Conservation (phyloP, 345 rosid species). For the Eucalyptus melliodora region DNA sequence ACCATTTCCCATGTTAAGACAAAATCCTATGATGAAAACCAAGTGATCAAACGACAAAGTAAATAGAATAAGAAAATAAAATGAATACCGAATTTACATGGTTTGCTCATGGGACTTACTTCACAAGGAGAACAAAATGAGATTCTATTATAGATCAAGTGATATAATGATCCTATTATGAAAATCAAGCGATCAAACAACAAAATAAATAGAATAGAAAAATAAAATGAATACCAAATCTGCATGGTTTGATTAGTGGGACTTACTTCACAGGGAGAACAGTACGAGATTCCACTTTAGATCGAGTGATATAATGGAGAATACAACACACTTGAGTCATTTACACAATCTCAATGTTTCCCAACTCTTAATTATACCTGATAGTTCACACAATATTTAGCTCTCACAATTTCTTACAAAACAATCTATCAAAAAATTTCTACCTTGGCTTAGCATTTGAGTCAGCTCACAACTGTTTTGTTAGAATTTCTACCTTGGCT, state of each 20-base stretch:
- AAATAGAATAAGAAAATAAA: neutral
- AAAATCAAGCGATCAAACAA: neutral
- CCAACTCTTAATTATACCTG: fast-evolving
- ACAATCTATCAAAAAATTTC: neutral
- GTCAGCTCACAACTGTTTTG: fast-evolving
- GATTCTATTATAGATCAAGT: neutral
- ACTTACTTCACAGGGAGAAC: neutral
- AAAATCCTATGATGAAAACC: neutral
- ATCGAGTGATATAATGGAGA: neutral
- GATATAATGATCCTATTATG: neutral
- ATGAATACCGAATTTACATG: neutral
- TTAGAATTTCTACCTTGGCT: neutral
- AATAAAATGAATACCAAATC: neutral
- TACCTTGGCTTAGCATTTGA: neutral
- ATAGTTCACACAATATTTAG: neutral
- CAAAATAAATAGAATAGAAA: neutral
- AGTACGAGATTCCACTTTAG: neutral
- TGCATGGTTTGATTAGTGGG: neutral
- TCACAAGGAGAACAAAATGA: neutral
- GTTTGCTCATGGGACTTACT: neutral
- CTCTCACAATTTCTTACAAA: neutral
- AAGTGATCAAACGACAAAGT: neutral
- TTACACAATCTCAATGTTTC: neutral
- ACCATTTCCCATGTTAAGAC: neutral
- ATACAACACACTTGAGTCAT: neutral